phyloP scores from a whole-genome alignment of 1,284 basidiomycete species.

The Trametes versicolor region DNA sequence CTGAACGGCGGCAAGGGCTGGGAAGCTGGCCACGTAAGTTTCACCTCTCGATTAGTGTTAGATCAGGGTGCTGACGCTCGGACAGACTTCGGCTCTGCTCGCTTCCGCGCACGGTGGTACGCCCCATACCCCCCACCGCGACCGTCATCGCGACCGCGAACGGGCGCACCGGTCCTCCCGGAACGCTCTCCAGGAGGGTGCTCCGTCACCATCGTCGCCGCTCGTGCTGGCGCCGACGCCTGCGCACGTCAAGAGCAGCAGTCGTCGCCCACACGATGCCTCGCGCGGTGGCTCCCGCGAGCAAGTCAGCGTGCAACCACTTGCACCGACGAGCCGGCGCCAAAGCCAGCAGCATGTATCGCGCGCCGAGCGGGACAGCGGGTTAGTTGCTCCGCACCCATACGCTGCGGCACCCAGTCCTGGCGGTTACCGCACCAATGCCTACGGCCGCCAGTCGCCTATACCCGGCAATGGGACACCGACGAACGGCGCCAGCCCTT shows the following conservation, averaged over 20 bases:
- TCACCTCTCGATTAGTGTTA: neutral
- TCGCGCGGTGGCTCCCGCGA: conserved; percentile 53
- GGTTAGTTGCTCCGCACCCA: conserved; percentile 67
- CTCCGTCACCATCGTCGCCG: conserved; percentile 57
- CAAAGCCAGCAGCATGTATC: conserved; percentile 64
- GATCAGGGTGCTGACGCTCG: conserved; percentile 4
- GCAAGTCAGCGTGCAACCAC: conserved; percentile 69
- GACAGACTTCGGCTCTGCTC: conserved; percentile 56
- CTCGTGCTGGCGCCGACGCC: conserved; percentile 71
- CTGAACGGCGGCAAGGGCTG: conserved; percentile 91
- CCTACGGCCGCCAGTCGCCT: conserved; percentile 69
- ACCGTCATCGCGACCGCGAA: conserved; percentile 58
- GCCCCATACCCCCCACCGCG: conserved; percentile 64
- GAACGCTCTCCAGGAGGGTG: conserved; percentile 61
- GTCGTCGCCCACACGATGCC: conserved; percentile 56
- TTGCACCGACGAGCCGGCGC: conserved; percentile 68
- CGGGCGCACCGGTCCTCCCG: conserved; percentile 63
- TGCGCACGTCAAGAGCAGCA: conserved; percentile 65
- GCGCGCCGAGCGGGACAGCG: conserved; percentile 51
- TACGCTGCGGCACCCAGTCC: conserved; percentile 70
- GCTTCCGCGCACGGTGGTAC: conserved; percentile 62
- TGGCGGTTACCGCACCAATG: conserved; percentile 59
- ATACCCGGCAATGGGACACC: conserved; percentile 47
- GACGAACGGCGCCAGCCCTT: conserved; percentile 37
- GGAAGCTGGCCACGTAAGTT: conserved; percentile 78